A percentile compares a stretch with the other conserved stretches of the same genome.
These are phyloP conservation scores for Populus hybrid DNA, from an alignment of 441 rosid genomes.

Conservation along the genomic window DNA sequence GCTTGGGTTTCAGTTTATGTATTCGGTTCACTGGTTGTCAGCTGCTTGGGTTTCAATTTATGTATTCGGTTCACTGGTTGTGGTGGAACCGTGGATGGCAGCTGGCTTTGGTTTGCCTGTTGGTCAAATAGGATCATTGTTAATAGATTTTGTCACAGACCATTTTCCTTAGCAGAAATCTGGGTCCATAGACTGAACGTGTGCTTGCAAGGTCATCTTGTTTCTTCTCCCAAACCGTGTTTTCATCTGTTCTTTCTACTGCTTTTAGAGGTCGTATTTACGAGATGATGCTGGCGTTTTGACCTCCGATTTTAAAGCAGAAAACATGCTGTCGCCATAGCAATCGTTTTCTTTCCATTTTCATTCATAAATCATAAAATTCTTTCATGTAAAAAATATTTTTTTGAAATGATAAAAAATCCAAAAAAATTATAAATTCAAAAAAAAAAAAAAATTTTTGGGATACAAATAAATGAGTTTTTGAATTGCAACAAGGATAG, in stretches of 20 bases:
- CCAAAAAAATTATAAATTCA: no score
- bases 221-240: not conserved
- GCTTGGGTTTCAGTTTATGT: not conserved
- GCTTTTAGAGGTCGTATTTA: not conserved
- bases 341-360: not conserved
- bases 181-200: not conserved
- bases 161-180: not conserved
- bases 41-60: not conserved
- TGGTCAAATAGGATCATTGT: not conserved
- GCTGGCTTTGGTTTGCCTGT: not conserved
- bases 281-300: not conserved
- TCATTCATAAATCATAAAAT: no score
- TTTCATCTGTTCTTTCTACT: not conserved
- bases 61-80: not conserved
- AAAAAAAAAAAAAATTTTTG: no score
- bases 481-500: no score
- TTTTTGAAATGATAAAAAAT: no score
- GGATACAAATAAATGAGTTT: no score
- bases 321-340: not conserved
- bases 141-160: not conserved
- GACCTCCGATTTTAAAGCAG: not conserved
- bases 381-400: no score
- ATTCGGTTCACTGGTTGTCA: not conserved
- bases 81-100: not conserved
- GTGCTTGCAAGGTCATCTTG: not conserved